A percentile compares a stretch with the other conserved stretches of the same genome.
Evolutionary conservation across 352 stramenopile genomes (phyloP).

Genomic region (Globisporangium lucens): DNA sequence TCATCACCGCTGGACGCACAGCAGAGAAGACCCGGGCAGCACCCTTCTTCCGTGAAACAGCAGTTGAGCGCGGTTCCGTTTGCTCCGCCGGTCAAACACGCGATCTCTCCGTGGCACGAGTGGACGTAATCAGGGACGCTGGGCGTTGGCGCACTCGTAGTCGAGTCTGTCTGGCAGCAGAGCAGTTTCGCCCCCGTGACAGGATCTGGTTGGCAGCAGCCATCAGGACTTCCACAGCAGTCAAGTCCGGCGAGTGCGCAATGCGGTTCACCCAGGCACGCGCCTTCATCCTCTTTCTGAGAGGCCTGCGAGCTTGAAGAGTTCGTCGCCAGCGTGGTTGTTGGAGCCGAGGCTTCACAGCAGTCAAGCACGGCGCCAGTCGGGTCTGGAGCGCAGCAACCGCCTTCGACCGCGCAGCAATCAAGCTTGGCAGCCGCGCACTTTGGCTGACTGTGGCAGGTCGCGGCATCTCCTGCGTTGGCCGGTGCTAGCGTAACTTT

Average conservation of each 20-base stretch:
- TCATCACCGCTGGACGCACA: constrained; percentile 11
- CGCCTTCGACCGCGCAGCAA: constrained; percentile 31
- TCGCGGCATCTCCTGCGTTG: constrained; percentile 5
- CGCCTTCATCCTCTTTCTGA: not conserved
- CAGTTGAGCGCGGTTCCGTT: constrained; percentile 27
- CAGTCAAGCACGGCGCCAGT: constrained; percentile 27
- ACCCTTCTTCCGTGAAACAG: constrained; percentile 23
- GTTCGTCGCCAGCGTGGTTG: not conserved
- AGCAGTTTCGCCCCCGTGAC: constrained; percentile 19
- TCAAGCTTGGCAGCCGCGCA: constrained; percentile 30
- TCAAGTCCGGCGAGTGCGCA: constrained; percentile 20
- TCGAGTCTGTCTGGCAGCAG: constrained; percentile 17
- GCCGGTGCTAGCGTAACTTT: constrained; percentile 12
- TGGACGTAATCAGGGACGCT: constrained; percentile 5
- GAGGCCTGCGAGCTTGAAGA: not conserved
- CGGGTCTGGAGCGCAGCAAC: constrained; percentile 38
- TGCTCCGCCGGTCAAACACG: constrained; percentile 22
- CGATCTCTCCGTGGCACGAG: constrained; percentile 20
- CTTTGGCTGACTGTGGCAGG: constrained; percentile 32
- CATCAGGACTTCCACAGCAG: constrained; percentile 20
- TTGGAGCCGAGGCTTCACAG: constrained; percentile 15
- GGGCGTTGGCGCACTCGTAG: constrained; percentile 6
- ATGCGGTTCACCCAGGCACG: constrained; percentile 10
- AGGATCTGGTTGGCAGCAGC: constrained; percentile 28
- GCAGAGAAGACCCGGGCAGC: constrained; percentile 24